Evolutionary conservation across 345 rosid species (phyloP).

Genomic region (Toxicodendron radicans): DNA sequence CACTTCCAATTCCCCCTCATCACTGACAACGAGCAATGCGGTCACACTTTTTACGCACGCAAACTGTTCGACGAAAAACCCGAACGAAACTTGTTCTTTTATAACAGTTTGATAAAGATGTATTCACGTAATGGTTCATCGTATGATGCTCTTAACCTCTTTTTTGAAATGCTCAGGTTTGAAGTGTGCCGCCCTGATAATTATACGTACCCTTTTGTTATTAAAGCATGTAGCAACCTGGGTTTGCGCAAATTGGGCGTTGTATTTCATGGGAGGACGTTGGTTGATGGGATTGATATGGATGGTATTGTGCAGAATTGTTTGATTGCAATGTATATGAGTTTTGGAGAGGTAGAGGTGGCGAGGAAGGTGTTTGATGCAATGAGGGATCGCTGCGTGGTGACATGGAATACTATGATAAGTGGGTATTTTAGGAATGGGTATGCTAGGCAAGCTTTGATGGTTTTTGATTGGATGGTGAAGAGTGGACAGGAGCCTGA

Average conservation of each 20-base stretch:
- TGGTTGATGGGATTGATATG: conserved; percentile 39
- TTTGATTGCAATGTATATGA: conserved; percentile 67
- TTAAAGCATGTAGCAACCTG: conserved; percentile 54
- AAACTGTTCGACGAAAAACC: conserved; percentile 57
- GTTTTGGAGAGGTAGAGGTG: conserved; percentile 38
- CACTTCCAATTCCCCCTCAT: conserved; percentile 31
- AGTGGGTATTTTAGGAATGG: conserved; percentile 66
- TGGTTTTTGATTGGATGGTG: conserved; percentile 45
- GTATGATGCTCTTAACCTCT: conserved; percentile 37
- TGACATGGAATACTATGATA: conserved; percentile 68
- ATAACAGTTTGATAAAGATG: conserved; percentile 47
- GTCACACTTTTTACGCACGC: conserved; percentile 30
- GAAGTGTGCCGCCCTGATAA: conserved; percentile 44
- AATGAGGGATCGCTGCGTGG: conserved; percentile 48
- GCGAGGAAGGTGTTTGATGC: conserved; percentile 54
- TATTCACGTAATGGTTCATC: conserved; percentile 31
- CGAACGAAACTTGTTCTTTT: conserved; percentile 36
- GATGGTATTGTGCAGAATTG: conserved; percentile 54
- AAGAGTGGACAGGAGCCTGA: conserved; percentile 47
- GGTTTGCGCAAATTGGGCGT: conserved; percentile 37
- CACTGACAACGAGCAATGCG: conserved; percentile 16
- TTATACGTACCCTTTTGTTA: conserved; percentile 52
- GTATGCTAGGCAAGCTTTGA: conserved; percentile 44
- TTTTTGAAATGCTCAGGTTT: conserved; percentile 46
- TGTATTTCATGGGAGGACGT: conserved; percentile 45